A percentile compares a stretch with the other conserved stretches of the same genome.
Evolutionary conservation across 305 asterid genomes (phyloP).

Genomic region (Solanum aculeatissimum): DNA sequence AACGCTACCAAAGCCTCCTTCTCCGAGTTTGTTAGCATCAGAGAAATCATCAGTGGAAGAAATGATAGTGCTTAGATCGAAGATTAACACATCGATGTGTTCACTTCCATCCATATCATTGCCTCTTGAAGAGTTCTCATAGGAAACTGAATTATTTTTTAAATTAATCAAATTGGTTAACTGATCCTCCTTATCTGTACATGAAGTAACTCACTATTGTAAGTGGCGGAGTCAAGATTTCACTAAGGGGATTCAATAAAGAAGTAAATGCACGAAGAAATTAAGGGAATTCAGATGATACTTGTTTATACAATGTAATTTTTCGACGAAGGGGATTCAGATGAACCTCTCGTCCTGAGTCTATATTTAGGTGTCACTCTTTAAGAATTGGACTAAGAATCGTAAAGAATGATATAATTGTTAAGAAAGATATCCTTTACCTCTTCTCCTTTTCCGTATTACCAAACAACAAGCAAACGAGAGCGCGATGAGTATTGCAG

Average conservation of each 20-base stretch:
- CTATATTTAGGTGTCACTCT: not conserved
- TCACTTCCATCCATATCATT: slow-evolving; percentile 6
- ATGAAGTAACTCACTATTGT: not conserved
- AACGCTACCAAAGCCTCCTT: slow-evolving; percentile 36
- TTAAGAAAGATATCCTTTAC: not conserved
- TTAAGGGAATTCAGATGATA: not conserved
- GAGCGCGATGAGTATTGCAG: not conserved
- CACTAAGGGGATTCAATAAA: not conserved
- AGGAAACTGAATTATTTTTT: not conserved
- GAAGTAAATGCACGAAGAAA: not conserved
- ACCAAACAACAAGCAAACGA: not conserved
- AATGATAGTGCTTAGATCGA: slow-evolving; percentile 14
- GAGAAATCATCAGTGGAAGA: slow-evolving; percentile 21
- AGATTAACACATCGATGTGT: slow-evolving; percentile 8
- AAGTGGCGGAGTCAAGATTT: not conserved
- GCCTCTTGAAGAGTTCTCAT: not conserved
- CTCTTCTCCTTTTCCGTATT: slow-evolving; percentile 2
- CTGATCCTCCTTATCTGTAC: not conserved
- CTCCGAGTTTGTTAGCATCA: slow-evolving; percentile 20
- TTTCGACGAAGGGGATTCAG: no score
- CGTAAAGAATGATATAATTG: no score
- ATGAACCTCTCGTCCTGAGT: no score
- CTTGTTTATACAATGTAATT: no score
- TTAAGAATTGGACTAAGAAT: not conserved
- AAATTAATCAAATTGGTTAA: not conserved